Evolutionary conservation across 331 rosid species (phyloP).

Genomic region (Quercus lobata): DNA sequence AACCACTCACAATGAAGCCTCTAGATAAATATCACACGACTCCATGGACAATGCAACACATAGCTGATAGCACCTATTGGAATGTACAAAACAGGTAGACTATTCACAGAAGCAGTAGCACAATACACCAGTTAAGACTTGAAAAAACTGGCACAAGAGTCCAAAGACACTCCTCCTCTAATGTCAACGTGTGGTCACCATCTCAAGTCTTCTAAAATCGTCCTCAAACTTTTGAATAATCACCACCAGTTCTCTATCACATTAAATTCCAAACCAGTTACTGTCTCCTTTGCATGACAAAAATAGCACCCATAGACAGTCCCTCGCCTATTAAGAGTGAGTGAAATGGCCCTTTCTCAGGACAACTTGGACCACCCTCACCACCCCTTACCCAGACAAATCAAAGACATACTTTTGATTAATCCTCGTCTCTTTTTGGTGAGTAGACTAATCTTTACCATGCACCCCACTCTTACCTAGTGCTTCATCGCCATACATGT

Average conservation of each 20-base stretch:
- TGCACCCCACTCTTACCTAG: neutral
- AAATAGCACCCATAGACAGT: neutral
- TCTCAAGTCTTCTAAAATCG: neutral
- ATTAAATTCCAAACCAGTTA: neutral
- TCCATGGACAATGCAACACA: neutral
- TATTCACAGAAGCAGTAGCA: too few relatives aligned
- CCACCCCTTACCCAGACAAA: neutral
- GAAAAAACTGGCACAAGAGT: neutral
- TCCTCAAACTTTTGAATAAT: neutral
- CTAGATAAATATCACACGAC: neutral
- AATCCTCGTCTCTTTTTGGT: neutral
- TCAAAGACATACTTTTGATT: neutral
- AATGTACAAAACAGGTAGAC: neutral
- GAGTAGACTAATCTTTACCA: too few relatives aligned
- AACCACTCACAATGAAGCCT: neutral
- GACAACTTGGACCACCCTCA: neutral
- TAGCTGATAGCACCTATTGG: neutral
- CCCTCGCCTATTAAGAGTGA: neutral
- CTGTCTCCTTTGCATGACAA: neutral
- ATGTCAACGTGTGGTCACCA: neutral
- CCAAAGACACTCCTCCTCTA: neutral
- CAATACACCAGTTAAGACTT: too few relatives aligned
- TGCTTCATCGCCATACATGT: neutral
- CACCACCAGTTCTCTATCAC: neutral
- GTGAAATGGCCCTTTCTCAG: neutral